Evolutionary conservation across 2,329 filamentous ascomycete genomes (phyloP).

Genomic region (Microdochium paspali): DNA sequence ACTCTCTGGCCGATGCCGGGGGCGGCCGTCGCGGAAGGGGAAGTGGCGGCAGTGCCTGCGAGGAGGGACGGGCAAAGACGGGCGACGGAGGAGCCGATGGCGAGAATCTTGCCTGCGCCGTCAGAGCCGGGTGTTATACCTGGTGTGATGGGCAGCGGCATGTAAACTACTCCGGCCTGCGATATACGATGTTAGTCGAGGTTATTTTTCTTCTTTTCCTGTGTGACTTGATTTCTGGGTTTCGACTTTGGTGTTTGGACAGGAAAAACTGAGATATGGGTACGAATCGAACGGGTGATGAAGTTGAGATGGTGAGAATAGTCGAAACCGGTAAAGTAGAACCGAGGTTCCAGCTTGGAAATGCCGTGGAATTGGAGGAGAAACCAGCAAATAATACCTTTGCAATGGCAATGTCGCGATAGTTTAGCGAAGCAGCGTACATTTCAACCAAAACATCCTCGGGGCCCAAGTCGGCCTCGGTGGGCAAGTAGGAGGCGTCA

Average conservation of each 20-base stretch:
- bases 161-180: neutral
- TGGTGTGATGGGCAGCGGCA: conserved; percentile 27
- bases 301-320: neutral
- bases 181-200: no score
- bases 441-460: conserved; percentile 46
- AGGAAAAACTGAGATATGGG: neutral
- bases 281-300: neutral
- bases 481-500: conserved; percentile 1
- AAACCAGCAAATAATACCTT: conserved; percentile 10
- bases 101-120: conserved; percentile 37
- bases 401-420: conserved; percentile 25
- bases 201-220: no score
- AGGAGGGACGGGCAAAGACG: conserved; percentile 7
- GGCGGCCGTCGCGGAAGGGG: no score
- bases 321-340: no score
- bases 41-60: no score
- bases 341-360: no score
- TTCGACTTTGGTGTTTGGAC: neutral
- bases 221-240: neutral
- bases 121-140: conserved; percentile 25
- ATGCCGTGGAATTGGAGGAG: no score
- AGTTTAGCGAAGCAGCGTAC: conserved; percentile 27
- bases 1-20: conserved; percentile 29
- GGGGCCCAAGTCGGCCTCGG: conserved; percentile 28
- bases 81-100: conserved; percentile 8